These are phyloP conservation scores for Bruguiera sexangula DNA, from an alignment of 345 rosid species.

Conservation along the genomic window DNA sequence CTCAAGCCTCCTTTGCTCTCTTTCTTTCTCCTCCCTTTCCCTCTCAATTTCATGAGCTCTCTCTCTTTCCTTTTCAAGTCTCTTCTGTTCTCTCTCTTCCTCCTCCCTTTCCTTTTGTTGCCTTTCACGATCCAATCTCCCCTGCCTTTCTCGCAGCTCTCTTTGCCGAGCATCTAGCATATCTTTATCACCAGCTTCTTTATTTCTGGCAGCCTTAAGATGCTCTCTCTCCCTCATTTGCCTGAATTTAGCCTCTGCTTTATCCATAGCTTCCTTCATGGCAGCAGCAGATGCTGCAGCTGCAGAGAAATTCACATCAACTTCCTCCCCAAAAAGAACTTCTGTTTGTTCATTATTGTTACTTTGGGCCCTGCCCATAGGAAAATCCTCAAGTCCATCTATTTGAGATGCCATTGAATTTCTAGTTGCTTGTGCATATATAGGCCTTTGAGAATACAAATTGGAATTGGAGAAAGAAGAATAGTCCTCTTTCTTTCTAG, in stretches of 20 bases:
- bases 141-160: constrained; percentile 59
- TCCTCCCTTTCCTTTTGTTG: constrained; percentile 47
- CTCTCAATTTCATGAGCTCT: constrained; percentile 36
- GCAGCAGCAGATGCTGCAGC: constrained; percentile 97
- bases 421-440: constrained; percentile 36
- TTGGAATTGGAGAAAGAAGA: constrained; percentile 45
- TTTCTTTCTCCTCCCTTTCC: constrained; percentile 66
- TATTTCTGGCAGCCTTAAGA: constrained; percentile 61
- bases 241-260: constrained; percentile 91
- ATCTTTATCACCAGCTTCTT: constrained; percentile 55
- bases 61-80: constrained; percentile 55
- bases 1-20: constrained; percentile 59
- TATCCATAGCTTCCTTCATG: constrained; percentile 97
- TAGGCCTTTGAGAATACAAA: constrained; percentile 42
- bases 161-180: constrained; percentile 52
- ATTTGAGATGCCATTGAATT: constrained; percentile 52
- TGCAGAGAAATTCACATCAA: constrained; percentile 45
- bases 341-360: constrained; percentile 46
- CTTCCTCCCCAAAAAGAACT: constrained; percentile 48
- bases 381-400: constrained; percentile 75
- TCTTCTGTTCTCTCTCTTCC: constrained; percentile 58
- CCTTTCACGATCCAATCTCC: constrained; percentile 48
- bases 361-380: constrained; percentile 41
- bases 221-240: constrained; percentile 84
- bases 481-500: constrained; percentile 49